Conservation (phyloP, 169 alveolate genomes). For the Cryptosporidium sp. region DNA sequence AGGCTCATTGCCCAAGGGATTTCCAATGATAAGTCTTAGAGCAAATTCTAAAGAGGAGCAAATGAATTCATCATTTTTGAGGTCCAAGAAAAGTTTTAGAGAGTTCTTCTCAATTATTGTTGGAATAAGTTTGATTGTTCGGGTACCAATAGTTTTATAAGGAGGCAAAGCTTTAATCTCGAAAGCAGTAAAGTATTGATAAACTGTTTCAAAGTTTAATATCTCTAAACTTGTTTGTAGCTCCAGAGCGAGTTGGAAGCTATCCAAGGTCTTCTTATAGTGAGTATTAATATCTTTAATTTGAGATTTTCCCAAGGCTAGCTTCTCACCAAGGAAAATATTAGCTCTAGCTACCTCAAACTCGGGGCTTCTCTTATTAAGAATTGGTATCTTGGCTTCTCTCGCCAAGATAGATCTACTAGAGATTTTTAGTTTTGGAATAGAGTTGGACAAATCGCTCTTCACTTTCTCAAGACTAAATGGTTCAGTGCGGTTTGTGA, state of each 20-base stretch:
- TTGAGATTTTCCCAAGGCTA: neutral
- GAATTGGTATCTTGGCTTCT: slow-evolving; percentile 23
- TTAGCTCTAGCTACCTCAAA: neutral
- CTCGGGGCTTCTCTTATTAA: neutral
- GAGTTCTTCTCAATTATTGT: slow-evolving; percentile 7
- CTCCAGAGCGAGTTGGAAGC: slow-evolving; percentile 2
- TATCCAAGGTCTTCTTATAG: neutral
- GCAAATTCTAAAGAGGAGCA: slow-evolving; percentile 55
- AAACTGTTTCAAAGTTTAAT: neutral
- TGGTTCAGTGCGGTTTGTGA: neutral
- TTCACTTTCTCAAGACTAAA: neutral
- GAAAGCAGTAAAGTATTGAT: neutral
- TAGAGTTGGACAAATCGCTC: neutral
- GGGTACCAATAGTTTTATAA: slow-evolving; percentile 31
- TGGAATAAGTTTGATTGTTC: slow-evolving; percentile 15
- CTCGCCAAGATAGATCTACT: slow-evolving; percentile 24
- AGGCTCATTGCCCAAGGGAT: neutral
- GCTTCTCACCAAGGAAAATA: neutral
- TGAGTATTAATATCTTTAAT: neutral
- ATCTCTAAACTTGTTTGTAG: slow-evolving; percentile 9
- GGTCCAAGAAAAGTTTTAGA: slow-evolving; percentile 15
- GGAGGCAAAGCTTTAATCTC: slow-evolving; percentile 59
- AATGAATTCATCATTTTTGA: slow-evolving; percentile 29
- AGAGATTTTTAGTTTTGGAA: slow-evolving; percentile 32
- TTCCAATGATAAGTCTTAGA: slow-evolving; percentile 1